Base-by-base conservation (phyloP, 495 filamentous ascomycete genomes). In the Aspergillus taichungensis region DNA sequence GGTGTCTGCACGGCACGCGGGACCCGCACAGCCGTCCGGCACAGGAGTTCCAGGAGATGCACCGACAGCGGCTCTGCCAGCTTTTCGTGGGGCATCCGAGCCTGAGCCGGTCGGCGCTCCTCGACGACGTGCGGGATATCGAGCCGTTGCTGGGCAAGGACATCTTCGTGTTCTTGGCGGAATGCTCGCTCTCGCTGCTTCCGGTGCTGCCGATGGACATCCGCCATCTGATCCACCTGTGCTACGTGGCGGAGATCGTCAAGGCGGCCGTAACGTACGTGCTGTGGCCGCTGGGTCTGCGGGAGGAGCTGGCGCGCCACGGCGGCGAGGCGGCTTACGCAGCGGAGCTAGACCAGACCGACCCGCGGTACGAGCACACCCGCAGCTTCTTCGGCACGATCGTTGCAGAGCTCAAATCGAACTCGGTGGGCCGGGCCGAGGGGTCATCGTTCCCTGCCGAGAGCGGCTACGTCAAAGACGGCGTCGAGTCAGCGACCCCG, bases 181-280 rank as follows among this genome's bases (percentile, higher is more conserved):
- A 89, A 54, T 79, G 74, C 45, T 82, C 84, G 5, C 54, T 82
- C 11, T 85, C 80, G 47, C 68, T 95, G 33, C 76, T 80, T 14
- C 83, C 87, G 13, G 79, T 83, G 12, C 75, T 88, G 8, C 62
- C 77, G 37, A 72, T 94, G 39, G 82, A 95, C 42, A 79, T 94
- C 29, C 78, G 84, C 47, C 87, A 95, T 64, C 55, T 97, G 11
- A 66, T 97, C 28, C 85, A 85, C 9, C 75, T 96, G 45, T 97
- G 92, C 68, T 96, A 94, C 57, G 73, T 94, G 32, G 87, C 87
- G 27, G 91, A 99, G 64, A 78, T 97, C 35, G 80, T 89, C 35
- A 92, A 94, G 64, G 84, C 88, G 7, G 62, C 65, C 30, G 61
- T 63, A 9, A 71, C 69, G 8, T 73, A 64, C 46, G 64, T 70